These are phyloP conservation scores for Tephrocybe sp. DNA, from an alignment of 768 basidiomycete species.

Conservation along the genomic window DNA sequence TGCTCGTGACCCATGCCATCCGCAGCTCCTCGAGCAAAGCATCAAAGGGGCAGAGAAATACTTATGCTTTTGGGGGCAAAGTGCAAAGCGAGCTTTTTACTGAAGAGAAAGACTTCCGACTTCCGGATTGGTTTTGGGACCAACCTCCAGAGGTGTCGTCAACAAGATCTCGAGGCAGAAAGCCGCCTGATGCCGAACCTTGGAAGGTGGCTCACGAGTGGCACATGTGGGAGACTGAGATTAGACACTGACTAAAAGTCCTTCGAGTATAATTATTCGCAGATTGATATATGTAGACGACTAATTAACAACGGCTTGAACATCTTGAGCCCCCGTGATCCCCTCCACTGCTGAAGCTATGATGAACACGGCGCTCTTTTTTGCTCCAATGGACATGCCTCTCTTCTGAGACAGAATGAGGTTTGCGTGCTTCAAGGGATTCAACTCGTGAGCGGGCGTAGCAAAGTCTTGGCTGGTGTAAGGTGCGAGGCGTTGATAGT, in stretches of 20 bases:
- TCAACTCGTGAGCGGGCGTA: conserved; percentile 28
- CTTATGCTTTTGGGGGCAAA: conserved; percentile 59
- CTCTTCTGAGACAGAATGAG: conserved; percentile 41
- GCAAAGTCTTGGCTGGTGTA: conserved; percentile 23
- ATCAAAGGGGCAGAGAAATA: conserved; percentile 50
- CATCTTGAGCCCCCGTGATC: background rate
- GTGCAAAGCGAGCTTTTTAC: conserved; percentile 45
- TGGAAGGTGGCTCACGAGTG: no score
- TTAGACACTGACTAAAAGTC: no score
- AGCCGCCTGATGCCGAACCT: background rate
- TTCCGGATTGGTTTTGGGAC: conserved; percentile 51
- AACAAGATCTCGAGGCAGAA: background rate
- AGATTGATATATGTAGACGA: background rate
- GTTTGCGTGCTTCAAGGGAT: conserved; percentile 40
- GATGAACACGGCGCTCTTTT: conserved; percentile 38
- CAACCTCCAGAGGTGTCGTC: background rate
- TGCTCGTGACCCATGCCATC: conserved; percentile 46
- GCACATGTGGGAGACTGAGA: no score
- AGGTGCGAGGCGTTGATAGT: conserved; percentile 48
- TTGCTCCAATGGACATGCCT: conserved; percentile 37
- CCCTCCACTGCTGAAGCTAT: conserved; percentile 23
- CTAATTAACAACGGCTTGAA: conserved; percentile 12
- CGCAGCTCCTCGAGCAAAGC: conserved; percentile 44
- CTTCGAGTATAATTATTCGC: no score
- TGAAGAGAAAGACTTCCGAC: conserved; percentile 49